Base-by-base conservation (phyloP, 495 filamentous ascomycete species). In the Penicillium bovifimosum region DNA sequence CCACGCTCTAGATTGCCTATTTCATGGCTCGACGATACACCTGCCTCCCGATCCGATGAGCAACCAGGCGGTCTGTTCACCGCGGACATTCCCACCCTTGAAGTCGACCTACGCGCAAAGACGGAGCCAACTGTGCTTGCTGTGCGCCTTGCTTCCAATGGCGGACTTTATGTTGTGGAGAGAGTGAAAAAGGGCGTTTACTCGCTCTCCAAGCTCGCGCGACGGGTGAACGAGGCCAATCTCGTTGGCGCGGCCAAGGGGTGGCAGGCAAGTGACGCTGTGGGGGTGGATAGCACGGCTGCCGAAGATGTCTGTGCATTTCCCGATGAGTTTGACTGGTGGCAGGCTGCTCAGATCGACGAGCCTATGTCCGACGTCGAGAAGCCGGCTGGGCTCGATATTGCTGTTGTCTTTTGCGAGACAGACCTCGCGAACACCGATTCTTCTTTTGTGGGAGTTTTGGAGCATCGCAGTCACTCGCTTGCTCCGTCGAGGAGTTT, bases 141-240 rank as follows among this genome's bases (percentile, higher is more conserved):
- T 36, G 87, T 85, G 27, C 75, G 83, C 42, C 72, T 82, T 18
- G 76, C 84, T 33, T 70, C 68, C 8, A 80, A 80, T 60, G 78
- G 75, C 18, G 75, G 74, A 7, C 55, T 87, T 5, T 91, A 85
- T 64, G 85, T 82, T 11, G 65, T 95, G 29, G 91, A 96, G 68
- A 70, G 80, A n/a, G 85, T 87, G 26, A 76, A 76, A 42, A 60
- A 67, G 40, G 80, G 81, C 0, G 72, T 90, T 9, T 95, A 88
- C 65, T 80, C 82, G 11, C 58, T 93, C 8, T 90, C 82, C 58
- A 85, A 82, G 55, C 71, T 96, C 43, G 84, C 77, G 0, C 62
- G 71, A 3, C 86, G 82, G 81, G 80, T 91, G 44, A 63, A 66
- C 42, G 71, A 71, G 57, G 67, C 64, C 16, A 64, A 72, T 54